These are phyloP conservation scores for Marasmius tenuissimus DNA, from an alignment of 1,284 basidiomycete species.

Conservation along the genomic window DNA sequence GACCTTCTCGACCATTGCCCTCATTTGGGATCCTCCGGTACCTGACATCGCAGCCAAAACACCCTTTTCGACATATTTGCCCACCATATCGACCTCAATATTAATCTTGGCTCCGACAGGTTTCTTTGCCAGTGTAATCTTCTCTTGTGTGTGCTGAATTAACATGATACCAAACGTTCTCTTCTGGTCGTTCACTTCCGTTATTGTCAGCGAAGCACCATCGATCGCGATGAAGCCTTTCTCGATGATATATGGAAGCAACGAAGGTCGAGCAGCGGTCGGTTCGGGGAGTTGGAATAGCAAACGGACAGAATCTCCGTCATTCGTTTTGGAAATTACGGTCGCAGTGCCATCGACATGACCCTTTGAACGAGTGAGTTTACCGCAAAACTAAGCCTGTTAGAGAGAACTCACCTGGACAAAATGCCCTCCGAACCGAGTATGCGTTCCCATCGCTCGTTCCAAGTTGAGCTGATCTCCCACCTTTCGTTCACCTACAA, in stretches of 20 bases:
- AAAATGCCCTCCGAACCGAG: constrained; percentile 95
- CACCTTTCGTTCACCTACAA: constrained; percentile 70
- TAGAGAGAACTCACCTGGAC: constrained; percentile 75
- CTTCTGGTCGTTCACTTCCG: constrained; percentile 71
- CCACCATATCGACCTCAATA: constrained; percentile 93
- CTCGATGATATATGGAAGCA: constrained; percentile 86
- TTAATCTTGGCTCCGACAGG: constrained; percentile 82
- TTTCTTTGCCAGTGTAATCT: constrained; percentile 84
- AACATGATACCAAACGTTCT: constrained; percentile 92
- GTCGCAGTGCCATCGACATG: constrained; percentile 92
- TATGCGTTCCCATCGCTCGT: constrained; percentile 91
- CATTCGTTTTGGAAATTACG: constrained; percentile 64
- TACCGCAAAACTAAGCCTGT: background rate
- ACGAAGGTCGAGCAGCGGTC: constrained; percentile 58
- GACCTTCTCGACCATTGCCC: constrained; percentile 65
- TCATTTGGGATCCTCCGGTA: constrained; percentile 53
- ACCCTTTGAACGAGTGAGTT: constrained; percentile 52
- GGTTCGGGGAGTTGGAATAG: constrained; percentile 75
- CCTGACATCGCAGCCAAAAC: constrained; percentile 74
- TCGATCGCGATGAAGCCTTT: constrained; percentile 98
- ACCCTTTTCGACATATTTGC: constrained; percentile 85
- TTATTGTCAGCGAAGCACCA: constrained; percentile 92
- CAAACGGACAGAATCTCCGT: constrained; percentile 88
- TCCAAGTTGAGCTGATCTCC: constrained; percentile 92
- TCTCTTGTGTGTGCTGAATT: constrained; percentile 91